Evolutionary conservation across 371 early-diverging fungal species (phyloP).

Genomic region (Actinomucor elegans): DNA sequence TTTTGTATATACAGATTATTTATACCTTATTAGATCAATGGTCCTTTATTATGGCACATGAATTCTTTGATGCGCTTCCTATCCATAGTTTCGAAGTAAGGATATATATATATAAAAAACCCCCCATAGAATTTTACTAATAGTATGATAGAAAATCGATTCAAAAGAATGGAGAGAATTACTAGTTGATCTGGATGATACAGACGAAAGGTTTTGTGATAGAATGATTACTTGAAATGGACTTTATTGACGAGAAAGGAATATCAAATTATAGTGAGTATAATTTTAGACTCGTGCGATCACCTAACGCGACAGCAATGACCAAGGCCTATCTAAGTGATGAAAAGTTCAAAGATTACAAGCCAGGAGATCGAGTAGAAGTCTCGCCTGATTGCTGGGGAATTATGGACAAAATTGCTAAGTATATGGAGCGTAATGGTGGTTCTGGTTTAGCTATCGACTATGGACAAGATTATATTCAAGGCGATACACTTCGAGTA

Average conservation of each 20-base stretch:
- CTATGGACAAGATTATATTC: constrained; percentile 84
- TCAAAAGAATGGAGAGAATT: constrained; percentile 86
- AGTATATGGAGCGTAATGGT: constrained; percentile 57
- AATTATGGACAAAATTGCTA: constrained; percentile 62
- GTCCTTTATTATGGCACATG: constrained; percentile 83
- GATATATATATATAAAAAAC: not conserved
- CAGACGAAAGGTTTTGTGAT: constrained; percentile 42
- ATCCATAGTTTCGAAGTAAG: constrained; percentile 81
- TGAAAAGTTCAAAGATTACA: constrained; percentile 36
- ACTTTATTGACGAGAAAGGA: not conserved
- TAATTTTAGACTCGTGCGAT: constrained; percentile 79
- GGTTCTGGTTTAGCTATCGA: constrained; percentile 87
- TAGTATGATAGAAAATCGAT: constrained; percentile 59
- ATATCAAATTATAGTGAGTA: constrained; percentile 47
- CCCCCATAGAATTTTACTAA: too few species aligned
- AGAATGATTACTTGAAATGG: not conserved
- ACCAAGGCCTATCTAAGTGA: constrained; percentile 58
- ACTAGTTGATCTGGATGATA: constrained; percentile 82
- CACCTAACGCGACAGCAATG: constrained; percentile 69
- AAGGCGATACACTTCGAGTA: constrained; percentile 83
- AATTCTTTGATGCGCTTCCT: constrained; percentile 97
- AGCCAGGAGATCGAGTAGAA: constrained; percentile 80
- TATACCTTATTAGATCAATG: constrained; percentile 51
- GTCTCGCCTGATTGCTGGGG: constrained; percentile 80
- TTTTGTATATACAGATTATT: constrained; percentile 1